A percentile compares a stretch with the other conserved stretches of the same genome.
Conservation (phyloP, 129 eudicot species). For the Tanacetum coccineum region DNA sequence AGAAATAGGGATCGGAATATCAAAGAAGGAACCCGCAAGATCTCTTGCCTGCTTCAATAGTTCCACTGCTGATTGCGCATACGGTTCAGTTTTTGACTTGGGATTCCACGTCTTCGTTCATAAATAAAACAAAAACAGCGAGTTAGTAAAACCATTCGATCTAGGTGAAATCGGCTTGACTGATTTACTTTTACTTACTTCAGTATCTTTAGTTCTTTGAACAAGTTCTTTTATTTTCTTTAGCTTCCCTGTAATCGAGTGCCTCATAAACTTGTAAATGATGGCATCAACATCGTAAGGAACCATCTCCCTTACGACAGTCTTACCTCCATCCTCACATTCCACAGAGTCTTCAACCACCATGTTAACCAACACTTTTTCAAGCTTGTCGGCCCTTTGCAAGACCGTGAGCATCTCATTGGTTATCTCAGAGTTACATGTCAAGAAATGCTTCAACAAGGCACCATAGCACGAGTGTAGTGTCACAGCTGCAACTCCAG, state of each 20-base stretch:
- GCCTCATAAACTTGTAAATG: conserved; percentile 46
- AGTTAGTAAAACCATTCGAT: neutral
- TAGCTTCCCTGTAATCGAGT: conserved; percentile 67
- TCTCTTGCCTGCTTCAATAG: conserved; percentile 61
- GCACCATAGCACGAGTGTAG: conserved; percentile 78
- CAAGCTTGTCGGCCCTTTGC: conserved; percentile 85
- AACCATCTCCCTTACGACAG: conserved; percentile 66
- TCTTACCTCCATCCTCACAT: conserved; percentile 80
- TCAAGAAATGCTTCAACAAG: conserved; percentile 62
- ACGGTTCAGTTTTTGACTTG: conserved; percentile 86
- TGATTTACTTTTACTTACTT: conserved; percentile 43
- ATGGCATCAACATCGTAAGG: conserved; percentile 80
- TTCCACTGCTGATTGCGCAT: conserved; percentile 78
- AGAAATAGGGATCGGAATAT: conserved; percentile 54
- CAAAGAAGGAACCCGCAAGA: conserved; percentile 60
- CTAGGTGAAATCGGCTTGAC: neutral
- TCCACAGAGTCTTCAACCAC: conserved; percentile 87
- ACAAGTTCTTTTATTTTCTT: conserved; percentile 49
- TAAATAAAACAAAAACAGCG: neutral
- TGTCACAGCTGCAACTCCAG: conserved; percentile 84
- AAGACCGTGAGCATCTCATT: conserved; percentile 53
- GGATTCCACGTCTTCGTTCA: conserved; percentile 87
- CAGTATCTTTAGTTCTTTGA: conserved; percentile 68
- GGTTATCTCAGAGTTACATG: conserved; percentile 42
- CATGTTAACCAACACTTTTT: conserved; percentile 71